Conservation (phyloP, 2,329 filamentous ascomycete genomes). For the Aspergillus tanneri region DNA sequence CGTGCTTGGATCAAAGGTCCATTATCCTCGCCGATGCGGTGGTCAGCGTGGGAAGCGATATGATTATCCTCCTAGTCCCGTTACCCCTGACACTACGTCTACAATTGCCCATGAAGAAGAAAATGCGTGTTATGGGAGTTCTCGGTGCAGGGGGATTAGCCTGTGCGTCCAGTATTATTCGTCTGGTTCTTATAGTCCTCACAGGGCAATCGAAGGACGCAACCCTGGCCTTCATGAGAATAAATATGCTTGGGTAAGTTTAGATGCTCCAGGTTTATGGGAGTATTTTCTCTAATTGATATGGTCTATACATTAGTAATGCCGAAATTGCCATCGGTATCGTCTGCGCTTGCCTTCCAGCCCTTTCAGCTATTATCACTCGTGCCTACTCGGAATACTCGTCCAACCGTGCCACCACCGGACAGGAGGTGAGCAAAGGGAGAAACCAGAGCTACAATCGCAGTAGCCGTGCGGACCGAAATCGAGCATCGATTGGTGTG, state of each 20-base stretch:
- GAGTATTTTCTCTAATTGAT: too few relatives aligned
- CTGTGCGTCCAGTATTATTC: conserved; percentile 29
- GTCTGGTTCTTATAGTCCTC: conserved; percentile 25
- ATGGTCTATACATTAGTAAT: conserved; percentile 34
- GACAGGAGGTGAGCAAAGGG: conserved; percentile 23
- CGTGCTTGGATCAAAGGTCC: conserved; percentile 29
- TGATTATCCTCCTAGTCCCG: conserved; percentile 53
- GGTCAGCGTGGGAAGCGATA: conserved; percentile 60
- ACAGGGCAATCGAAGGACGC: conserved; percentile 25
- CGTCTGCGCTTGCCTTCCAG: conserved; percentile 43
- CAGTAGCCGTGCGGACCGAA: conserved; percentile 16
- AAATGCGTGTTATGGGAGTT: conserved; percentile 47
- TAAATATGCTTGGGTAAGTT: conserved; percentile 34
- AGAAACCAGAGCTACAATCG: conserved; percentile 18
- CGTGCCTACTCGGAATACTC: conserved; percentile 35
- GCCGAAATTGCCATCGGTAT: conserved; percentile 44
- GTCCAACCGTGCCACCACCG: conserved; percentile 17
- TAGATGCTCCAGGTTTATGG: too few relatives aligned
- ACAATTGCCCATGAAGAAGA: conserved; percentile 49
- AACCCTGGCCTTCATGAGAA: conserved; percentile 30
- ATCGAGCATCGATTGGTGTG: conserved; percentile 18
- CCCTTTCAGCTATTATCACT: conserved; percentile 36
- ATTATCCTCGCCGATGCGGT: conserved; percentile 56
- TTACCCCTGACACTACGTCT: conserved; percentile 48
- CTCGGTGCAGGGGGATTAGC: conserved; percentile 49